These are phyloP conservation scores for Piper betle DNA, from an alignment of 164 flowering plant genomes.

Conservation along the genomic window DNA sequence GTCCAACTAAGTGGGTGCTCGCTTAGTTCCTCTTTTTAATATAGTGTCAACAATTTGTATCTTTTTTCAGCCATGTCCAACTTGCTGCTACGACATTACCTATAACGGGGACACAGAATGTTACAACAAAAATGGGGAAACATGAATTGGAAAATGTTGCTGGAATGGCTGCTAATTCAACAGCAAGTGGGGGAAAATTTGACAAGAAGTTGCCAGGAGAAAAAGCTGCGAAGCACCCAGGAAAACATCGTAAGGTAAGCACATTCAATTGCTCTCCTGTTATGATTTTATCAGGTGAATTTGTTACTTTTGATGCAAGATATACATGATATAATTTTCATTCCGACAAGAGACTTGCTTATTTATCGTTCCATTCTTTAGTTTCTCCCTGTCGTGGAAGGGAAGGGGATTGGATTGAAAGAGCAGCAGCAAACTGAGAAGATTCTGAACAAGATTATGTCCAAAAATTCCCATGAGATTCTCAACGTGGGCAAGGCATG, in stretches of 20 bases:
- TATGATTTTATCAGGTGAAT: background rate
- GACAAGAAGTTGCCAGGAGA: slow-evolving; percentile 91
- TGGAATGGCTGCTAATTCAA: slow-evolving; percentile 71
- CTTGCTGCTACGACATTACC: slow-evolving; percentile 86
- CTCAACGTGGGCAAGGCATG: slow-evolving; percentile 70
- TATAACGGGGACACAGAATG: slow-evolving; percentile 60
- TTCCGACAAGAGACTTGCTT: background rate
- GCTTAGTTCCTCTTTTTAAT: background rate
- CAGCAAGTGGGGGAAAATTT: slow-evolving; percentile 97
- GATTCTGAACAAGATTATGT: slow-evolving; percentile 64
- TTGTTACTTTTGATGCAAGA: background rate
- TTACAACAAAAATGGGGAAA: slow-evolving; percentile 54
- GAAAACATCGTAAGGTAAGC: slow-evolving; percentile 77
- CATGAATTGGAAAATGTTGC: slow-evolving; percentile 67
- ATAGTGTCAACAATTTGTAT: background rate
- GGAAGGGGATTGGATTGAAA: slow-evolving; percentile 49
- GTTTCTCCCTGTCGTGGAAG: slow-evolving; percentile 73
- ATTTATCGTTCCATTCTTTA: slow-evolving; percentile 1
- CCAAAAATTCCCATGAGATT: slow-evolving; percentile 68
- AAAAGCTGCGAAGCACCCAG: slow-evolving; percentile 63
- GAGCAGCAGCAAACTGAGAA: slow-evolving; percentile 77
- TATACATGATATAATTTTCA: no score
- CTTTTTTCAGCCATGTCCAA: slow-evolving; percentile 68
- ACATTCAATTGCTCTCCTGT: background rate
- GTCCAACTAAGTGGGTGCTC: no score